Base-by-base conservation (phyloP, 495 filamentous ascomycete genomes). In the Clavariopsis aquatica region DNA sequence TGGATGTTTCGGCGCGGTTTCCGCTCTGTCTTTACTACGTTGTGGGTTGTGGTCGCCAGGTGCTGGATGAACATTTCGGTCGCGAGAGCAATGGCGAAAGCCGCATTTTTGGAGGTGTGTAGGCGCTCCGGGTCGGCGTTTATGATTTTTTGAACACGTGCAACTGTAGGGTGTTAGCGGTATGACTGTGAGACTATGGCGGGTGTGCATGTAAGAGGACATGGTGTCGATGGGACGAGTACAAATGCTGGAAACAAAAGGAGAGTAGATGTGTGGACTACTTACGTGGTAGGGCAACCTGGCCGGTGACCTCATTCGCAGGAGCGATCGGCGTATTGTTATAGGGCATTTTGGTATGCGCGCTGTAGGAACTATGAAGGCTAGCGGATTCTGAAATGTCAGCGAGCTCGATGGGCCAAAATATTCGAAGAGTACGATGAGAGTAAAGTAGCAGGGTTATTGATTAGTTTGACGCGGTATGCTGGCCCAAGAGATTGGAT, bases 21-120 rank as follows among this genome's bases (percentile, higher is more conserved):
- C 58, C 88, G 82, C 74, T 97, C 94, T 4, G 90, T 83, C 65
- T 92, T 92, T 61, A 94, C 89, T 73, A 96, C 89, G 71, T 91
- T 92, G 69, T 96, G 84, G 27, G 85, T 89, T 77, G 96, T 90
- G 62, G 87, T 84, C 26, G 91, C 87, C 34, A 98, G 83, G 73
- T 97, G 87, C 72, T 96, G 91, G 65, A 98, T 89, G 81, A 98
- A 98, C 86, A 96, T 87, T 76, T 98, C 94, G 12, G 94, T 91
- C 55, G 94, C 94, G 57, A 96, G 82, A 13, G 93, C 92, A 69
- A 97, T 92, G 55, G 92, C 86, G 76, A 98, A 96, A n/a, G 92
- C 90, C 60, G 92, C 93, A 64, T 93, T 95, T 73, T 91, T 95
- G 43, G 92, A 95, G 74, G 91, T 93, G 73, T 86, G 82, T 62